phyloP scores from a whole-genome alignment of 345 rosid species.

The Rubroshorea leprosula region DNA sequence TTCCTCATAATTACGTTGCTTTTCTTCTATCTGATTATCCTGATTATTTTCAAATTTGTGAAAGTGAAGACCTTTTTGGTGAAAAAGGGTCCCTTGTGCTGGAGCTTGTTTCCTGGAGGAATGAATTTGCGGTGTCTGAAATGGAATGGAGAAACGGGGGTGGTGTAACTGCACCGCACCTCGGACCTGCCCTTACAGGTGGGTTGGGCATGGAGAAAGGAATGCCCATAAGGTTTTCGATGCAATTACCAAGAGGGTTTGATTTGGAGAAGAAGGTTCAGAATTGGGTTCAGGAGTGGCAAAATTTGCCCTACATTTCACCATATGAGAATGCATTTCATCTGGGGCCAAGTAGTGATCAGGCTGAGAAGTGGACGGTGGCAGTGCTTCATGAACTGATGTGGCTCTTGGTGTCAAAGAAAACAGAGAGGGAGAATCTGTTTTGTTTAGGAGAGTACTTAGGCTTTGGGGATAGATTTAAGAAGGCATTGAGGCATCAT shows the following conservation, averaged over 20 bases:
- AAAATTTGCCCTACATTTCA: conserved; percentile 68
- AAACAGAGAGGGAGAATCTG: conserved; percentile 73
- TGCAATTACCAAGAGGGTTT: conserved; percentile 72
- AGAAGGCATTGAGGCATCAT: conserved; percentile 62
- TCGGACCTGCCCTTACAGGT: too few species aligned
- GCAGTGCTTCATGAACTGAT: conserved; percentile 74
- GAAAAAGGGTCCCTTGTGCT: conserved; percentile 37
- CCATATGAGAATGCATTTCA: conserved; percentile 31
- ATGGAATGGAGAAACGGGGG: conserved; percentile 40
- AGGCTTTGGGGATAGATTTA: conserved; percentile 58
- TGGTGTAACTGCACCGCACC: conserved; percentile 57
- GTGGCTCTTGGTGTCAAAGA: conserved; percentile 60
- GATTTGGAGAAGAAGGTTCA: conserved; percentile 52
- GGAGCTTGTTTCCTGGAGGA: conserved; percentile 45
- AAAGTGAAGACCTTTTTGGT: conserved; percentile 23
- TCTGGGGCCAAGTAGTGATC: conserved; percentile 48
- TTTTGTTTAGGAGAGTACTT: conserved; percentile 56
- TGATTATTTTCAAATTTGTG: conserved; percentile 54
- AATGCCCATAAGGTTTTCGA: conserved; percentile 45
- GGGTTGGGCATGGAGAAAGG: conserved; percentile 34
- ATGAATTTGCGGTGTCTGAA: conserved; percentile 51
- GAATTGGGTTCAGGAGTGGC: conserved; percentile 79
- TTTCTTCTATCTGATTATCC: conserved; percentile 51
- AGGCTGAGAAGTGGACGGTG: conserved; percentile 75
- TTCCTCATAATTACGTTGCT: conserved; percentile 57